Conservation (phyloP, 805 yeast species). For the Ogataea allantospora region DNA sequence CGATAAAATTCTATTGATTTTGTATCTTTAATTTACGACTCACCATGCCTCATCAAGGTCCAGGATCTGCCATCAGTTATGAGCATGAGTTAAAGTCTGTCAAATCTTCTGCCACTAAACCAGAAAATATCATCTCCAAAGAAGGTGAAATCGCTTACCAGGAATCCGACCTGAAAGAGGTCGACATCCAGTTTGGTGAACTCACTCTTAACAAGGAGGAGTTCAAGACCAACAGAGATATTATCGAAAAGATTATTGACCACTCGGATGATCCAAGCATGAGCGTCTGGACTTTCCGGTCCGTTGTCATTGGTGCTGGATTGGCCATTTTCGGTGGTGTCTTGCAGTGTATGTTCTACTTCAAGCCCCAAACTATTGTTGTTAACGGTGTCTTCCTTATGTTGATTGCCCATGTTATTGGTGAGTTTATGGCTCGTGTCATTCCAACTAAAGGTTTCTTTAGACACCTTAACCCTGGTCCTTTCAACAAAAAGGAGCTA, state of each 20-base stretch:
- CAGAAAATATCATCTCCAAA: neutral
- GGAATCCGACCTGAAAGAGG: conserved; percentile 12
- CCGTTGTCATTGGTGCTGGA: conserved; percentile 34
- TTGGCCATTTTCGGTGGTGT: conserved; percentile 37
- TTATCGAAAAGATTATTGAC: conserved; percentile 26
- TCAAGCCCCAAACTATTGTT: conserved; percentile 36
- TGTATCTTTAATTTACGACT: neutral
- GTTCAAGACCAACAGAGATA: conserved; percentile 21
- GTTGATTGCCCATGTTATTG: conserved; percentile 33
- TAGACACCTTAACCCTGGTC: conserved; percentile 36
- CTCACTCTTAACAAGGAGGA: conserved; percentile 11
- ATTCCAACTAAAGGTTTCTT: conserved; percentile 29
- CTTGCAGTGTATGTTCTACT: conserved; percentile 35
- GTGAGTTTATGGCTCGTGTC: conserved; percentile 28
- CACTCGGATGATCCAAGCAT: conserved; percentile 38
- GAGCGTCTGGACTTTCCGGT: conserved; percentile 39
- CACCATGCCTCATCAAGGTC: conserved; percentile 16
- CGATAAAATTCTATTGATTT: neutral
- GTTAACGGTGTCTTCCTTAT: conserved; percentile 35
- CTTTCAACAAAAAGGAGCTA: conserved; percentile 46
- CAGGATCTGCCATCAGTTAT: conserved; percentile 6
- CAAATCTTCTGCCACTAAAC: conserved; percentile 4
- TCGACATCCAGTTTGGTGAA: conserved; percentile 17
- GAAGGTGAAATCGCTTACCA: conserved; percentile 1
- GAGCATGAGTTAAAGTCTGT: conserved; percentile 14